Evolutionary conservation across 2,329 filamentous ascomycete genomes (phyloP).

Genomic region (Xylaria hypoxylon): DNA sequence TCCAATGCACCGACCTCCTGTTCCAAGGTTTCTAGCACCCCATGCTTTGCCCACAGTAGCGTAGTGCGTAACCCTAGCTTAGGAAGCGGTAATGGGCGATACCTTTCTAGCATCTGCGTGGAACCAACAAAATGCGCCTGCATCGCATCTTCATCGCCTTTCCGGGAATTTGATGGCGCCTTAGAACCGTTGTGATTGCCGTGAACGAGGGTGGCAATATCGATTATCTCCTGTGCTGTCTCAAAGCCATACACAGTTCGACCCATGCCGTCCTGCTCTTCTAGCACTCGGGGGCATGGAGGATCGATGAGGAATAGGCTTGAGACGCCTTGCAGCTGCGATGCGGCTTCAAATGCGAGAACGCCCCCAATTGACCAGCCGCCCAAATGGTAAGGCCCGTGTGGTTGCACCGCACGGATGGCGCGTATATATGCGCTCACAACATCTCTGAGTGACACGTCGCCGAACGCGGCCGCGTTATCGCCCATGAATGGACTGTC

Average conservation of each 20-base stretch:
- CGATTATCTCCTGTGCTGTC: slow-evolving; percentile 14
- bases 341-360: slow-evolving; percentile 28
- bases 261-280: background rate
- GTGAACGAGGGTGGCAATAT: slow-evolving; percentile 11
- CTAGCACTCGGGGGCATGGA: slow-evolving; percentile 21
- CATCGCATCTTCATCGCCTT: background rate
- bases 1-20: background rate
- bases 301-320: slow-evolving; percentile 33
- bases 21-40: slow-evolving; percentile 13
- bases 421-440: slow-evolving; percentile 15
- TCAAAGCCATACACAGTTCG: slow-evolving; percentile 3
- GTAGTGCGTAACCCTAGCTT: background rate
- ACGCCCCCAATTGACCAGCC: slow-evolving; percentile 34
- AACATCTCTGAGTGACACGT: background rate
- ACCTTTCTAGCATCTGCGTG: slow-evolving; percentile 16
- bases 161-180: background rate
- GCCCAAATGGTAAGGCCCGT: slow-evolving; percentile 30
- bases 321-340: slow-evolving; percentile 16
- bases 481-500: slow-evolving; percentile 18
- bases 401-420: slow-evolving; percentile 20
- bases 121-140: slow-evolving; percentile 14
- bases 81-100: slow-evolving; percentile 5
- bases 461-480: background rate
- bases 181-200: background rate
- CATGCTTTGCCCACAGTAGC: slow-evolving; percentile 17